Percentiles rank a stretch among this genome's conserved stretches.
Conservation (phyloP, 257 asterid genomes). For the Perilla frutescens region DNA sequence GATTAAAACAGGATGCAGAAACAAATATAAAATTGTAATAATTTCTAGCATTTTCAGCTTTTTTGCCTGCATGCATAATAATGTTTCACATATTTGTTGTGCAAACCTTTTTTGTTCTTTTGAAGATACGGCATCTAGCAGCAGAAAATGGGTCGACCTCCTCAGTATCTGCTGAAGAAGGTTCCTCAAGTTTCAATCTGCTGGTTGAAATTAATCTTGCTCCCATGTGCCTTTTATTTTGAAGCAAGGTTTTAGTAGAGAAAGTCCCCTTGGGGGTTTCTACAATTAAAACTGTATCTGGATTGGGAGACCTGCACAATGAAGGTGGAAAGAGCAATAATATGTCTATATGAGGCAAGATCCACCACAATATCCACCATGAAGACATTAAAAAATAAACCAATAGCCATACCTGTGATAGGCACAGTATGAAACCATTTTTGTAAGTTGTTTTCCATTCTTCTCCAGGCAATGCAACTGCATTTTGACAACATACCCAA, state of each 20-base stretch:
- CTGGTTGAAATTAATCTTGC: conserved; percentile 85
- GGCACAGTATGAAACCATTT: conserved; percentile 95
- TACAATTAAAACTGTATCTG: conserved; percentile 86
- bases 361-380: background rate
- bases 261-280: conserved; percentile 88
- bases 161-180: conserved; percentile 57
- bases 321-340: conserved; percentile 31
- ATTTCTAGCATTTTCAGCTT: background rate
- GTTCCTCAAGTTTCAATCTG: conserved; percentile 71
- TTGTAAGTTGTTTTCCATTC: conserved; percentile 88
- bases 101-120: conserved; percentile 66
- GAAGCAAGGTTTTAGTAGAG: conserved; percentile 81
- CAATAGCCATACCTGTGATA: conserved; percentile 79
- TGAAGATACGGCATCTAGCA: conserved; percentile 75
- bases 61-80: background rate
- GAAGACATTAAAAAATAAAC: background rate
- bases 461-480: conserved; percentile 96
- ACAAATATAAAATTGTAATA: background rate
- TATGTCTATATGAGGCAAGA: conserved; percentile 14
- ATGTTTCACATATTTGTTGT: background rate
- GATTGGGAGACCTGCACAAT: conserved; percentile 78
- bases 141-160: conserved; percentile 82
- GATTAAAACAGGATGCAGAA: conserved; percentile 27
- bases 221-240: conserved; percentile 70
- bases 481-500: conserved; percentile 38